Conservation (phyloP, 495 filamentous ascomycete species). For the Penicillium samsonianum region DNA sequence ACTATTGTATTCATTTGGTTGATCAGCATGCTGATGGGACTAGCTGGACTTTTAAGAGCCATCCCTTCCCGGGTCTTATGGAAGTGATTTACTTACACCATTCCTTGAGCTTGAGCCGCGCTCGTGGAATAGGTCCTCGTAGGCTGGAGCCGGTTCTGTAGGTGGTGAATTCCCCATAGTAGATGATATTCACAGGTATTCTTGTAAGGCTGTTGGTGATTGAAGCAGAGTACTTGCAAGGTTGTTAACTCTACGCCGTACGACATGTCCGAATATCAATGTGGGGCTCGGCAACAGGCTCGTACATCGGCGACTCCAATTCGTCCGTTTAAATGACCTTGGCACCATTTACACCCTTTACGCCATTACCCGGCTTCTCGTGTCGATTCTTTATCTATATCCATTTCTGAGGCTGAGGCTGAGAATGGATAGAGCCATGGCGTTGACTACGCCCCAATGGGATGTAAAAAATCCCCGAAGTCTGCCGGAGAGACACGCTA, state of each 20-base stretch:
- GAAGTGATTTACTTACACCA: conserved; percentile 3
- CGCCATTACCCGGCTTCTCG: too few relatives aligned
- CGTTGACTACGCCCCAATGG: too few relatives aligned
- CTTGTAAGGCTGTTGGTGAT: background rate
- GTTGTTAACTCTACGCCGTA: background rate
- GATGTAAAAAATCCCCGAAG: too few relatives aligned
- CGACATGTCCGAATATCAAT: background rate
- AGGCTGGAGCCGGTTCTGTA: conserved; percentile 18
- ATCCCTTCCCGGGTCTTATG: too few relatives aligned
- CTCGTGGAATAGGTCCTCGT: conserved; percentile 17
- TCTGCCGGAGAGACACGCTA: too few relatives aligned
- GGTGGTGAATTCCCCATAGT: conserved; percentile 13
- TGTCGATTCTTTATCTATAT: too few relatives aligned
- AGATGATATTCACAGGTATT: background rate
- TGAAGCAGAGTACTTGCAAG: background rate
- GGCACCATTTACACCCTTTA: too few relatives aligned
- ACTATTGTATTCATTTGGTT: background rate
- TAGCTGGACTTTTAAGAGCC: background rate
- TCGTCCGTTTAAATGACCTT: background rate
- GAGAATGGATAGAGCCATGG: too few relatives aligned
- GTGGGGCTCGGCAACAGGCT: background rate
- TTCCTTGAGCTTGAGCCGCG: background rate
- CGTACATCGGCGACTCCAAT: background rate
- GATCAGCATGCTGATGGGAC: background rate
- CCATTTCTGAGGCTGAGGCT: too few relatives aligned